Base-by-base conservation (phyloP, 2,329 filamentous ascomycete genomes). In the Zasmidium angulare region DNA sequence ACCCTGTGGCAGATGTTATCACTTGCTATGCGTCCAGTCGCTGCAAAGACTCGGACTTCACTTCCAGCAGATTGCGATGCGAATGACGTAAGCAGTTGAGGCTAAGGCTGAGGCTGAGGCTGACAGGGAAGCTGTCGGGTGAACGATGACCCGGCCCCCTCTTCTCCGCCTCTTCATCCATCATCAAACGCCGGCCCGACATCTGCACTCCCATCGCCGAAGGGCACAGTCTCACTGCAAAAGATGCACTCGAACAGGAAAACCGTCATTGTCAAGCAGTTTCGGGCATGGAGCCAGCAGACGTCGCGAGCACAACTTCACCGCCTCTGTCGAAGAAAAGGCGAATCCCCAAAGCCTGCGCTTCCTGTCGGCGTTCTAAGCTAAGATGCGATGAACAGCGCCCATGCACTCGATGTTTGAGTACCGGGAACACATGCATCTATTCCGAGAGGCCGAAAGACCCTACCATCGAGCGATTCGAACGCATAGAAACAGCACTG, bases 271-370 rank as follows among this genome's bases (percentile, higher is more conserved):
- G 36, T 10, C 12, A 43, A 29, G 26, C 4, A n/a, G n/a, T 36
- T 36, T 43, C 36, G 11, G n/a, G n/a, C 36, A 43, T 43, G 36
- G 36, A 55, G 46, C 26, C 47, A 3, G 19, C 24, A 11, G 11
- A 29, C 26, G 26, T 11, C 26, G 4, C 26, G 11, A 11, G 11
- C 21, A 24, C 24, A 2, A 26, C 22, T 3, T n/a, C 46, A 19
- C 49, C 54, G 12, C 55, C 55, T 7, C 23, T 49, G n/a, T 1
- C 48, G 11, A 58, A 58, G 36, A 29, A 43, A 9, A 22, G 49
- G 19, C 55, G 55, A 2, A 46, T 58, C 3, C 60, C 60, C 17
- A 64, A 62, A 36, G 55, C 62, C 6, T 64, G 62, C 46, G 49
- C 50, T 9, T 46, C 55, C 4, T 64, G 62, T 47, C 47, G 59